Evolutionary conservation across 2,329 filamentous ascomycete genomes (phyloP).

Genomic region (Claviceps capensis): DNA sequence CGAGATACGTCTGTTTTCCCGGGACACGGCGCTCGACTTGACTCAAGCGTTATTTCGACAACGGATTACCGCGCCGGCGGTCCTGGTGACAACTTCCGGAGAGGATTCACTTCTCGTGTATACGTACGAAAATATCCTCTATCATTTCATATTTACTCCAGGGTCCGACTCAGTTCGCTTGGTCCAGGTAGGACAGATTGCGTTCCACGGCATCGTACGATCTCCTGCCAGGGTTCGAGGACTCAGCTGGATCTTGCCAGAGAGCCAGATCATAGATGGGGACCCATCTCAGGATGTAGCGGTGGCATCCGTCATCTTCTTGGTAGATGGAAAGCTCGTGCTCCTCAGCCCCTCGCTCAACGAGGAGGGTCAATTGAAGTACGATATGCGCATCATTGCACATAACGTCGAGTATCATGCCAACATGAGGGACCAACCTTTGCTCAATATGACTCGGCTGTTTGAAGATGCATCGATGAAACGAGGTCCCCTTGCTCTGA

Average conservation of each 20-base stretch:
- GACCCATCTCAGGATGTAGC: constrained; percentile 94
- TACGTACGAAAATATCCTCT: constrained; percentile 89
- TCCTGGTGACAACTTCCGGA: constrained; percentile 76
- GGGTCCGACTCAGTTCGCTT: constrained; percentile 57
- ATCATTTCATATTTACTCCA: constrained; percentile 81
- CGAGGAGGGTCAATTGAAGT: constrained; percentile 75
- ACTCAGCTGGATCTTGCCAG: constrained; percentile 90
- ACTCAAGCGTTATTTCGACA: constrained; percentile 64
- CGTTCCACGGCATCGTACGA: constrained; percentile 89
- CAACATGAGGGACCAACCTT: constrained; percentile 73
- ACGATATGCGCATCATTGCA: constrained; percentile 94
- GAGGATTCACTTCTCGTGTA: constrained; percentile 94
- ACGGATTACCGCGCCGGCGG: constrained; percentile 69
- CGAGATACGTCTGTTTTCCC: constrained; percentile 83
- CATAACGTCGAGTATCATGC: constrained; percentile 94
- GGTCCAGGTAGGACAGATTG: constrained; percentile 93
- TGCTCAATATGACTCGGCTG: constrained; percentile 19
- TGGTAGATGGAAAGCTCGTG: constrained; percentile 96
- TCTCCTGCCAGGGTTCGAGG: constrained; percentile 85
- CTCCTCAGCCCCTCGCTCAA: constrained; percentile 77
- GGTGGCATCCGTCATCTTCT: constrained; percentile 81
- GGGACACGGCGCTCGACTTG: constrained; percentile 66
- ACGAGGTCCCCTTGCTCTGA: constrained; percentile 37
- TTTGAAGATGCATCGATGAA: constrained; percentile 12
- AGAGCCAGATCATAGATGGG: constrained; percentile 75